phyloP scores from a whole-genome alignment of 139 green algal species.

The Eudorina sp. region DNA sequence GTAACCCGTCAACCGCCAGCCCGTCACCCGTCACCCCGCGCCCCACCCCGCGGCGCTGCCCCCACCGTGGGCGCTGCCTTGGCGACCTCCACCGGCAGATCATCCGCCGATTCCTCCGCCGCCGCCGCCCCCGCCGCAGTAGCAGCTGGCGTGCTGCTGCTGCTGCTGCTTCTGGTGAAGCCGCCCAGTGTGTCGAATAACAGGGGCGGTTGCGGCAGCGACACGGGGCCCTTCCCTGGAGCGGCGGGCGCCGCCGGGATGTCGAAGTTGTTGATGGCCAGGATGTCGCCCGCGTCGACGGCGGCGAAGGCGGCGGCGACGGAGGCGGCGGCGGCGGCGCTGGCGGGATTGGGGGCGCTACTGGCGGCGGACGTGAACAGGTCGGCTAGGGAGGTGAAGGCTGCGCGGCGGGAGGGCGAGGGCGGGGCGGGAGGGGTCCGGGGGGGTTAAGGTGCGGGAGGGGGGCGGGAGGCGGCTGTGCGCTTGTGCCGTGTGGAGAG shows the following conservation, averaged over 20 bases:
- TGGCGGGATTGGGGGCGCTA: neutral
- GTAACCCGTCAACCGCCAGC: too few species aligned
- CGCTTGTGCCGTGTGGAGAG: neutral
- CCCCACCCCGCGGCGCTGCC: too few species aligned
- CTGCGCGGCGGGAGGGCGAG: neutral
- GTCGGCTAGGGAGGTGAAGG: conserved; percentile 5
- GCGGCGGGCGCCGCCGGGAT: neutral
- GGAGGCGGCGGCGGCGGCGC: conserved; percentile 47
- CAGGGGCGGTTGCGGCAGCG: neutral
- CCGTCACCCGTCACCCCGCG: too few species aligned
- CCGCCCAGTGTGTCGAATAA: conserved; percentile 6
- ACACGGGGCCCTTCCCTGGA: neutral
- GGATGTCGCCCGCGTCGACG: conserved; percentile 58
- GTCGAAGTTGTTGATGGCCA: conserved; percentile 14
- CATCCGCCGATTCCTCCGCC: neutral
- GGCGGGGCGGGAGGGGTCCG: too few species aligned
- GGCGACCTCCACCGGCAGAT: conserved; percentile 45
- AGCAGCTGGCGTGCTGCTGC: too few species aligned
- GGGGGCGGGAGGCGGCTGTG: neutral
- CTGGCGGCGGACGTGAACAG: conserved; percentile 8
- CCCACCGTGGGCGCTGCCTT: conserved; percentile 50
- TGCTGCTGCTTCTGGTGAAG: too few species aligned
- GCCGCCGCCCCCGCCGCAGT: too few species aligned
- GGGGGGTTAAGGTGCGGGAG: neutral
- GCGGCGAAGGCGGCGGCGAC: conserved; percentile 62